These are phyloP conservation scores for Pseudocercospora fuligena DNA, from an alignment of 2,329 filamentous ascomycete genomes.

Conservation along the genomic window DNA sequence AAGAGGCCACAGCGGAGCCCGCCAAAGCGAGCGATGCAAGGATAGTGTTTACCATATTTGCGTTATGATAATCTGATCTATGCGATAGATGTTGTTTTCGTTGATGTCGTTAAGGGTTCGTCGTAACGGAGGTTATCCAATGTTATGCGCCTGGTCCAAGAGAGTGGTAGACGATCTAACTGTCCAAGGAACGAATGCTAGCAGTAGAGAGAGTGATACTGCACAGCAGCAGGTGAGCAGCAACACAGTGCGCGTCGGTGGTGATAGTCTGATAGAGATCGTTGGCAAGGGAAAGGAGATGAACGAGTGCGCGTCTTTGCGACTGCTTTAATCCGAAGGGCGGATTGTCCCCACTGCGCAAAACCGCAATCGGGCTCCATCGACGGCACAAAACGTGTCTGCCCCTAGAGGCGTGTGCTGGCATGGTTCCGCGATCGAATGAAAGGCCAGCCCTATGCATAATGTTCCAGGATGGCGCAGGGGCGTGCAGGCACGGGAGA, in stretches of 20 bases:
- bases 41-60: slow-evolving; percentile 30
- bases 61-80: slow-evolving; percentile 9
- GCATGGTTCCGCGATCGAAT: slow-evolving; percentile 22
- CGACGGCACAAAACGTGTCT: slow-evolving; percentile 25
- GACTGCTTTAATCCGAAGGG: slow-evolving; percentile 41
- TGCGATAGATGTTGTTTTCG: slow-evolving; percentile 9
- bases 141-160: slow-evolving; percentile 25
- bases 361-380: slow-evolving; percentile 19
- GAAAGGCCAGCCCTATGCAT: slow-evolving; percentile 19
- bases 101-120: slow-evolving; percentile 11
- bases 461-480: slow-evolving; percentile 19
- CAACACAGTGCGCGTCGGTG: slow-evolving; percentile 37
- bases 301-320: slow-evolving; percentile 39
- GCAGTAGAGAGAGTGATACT: slow-evolving; percentile 41
- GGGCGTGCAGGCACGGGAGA: slow-evolving; percentile 14
- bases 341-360: slow-evolving; percentile 17
- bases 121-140: slow-evolving; percentile 8
- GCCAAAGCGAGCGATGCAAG: slow-evolving; percentile 34
- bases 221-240: slow-evolving; percentile 40
- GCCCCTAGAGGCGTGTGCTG: slow-evolving; percentile 24
- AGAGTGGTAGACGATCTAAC: slow-evolving; percentile 31
- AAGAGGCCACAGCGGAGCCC: slow-evolving; percentile 31
- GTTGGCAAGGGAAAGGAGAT: slow-evolving; percentile 29
- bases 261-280: slow-evolving; percentile 32
- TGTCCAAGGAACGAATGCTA: slow-evolving; percentile 35